Evolutionary conservation across 2,329 filamentous ascomycete species (phyloP).

Genomic region (Chrysosporium keratinophilum): DNA sequence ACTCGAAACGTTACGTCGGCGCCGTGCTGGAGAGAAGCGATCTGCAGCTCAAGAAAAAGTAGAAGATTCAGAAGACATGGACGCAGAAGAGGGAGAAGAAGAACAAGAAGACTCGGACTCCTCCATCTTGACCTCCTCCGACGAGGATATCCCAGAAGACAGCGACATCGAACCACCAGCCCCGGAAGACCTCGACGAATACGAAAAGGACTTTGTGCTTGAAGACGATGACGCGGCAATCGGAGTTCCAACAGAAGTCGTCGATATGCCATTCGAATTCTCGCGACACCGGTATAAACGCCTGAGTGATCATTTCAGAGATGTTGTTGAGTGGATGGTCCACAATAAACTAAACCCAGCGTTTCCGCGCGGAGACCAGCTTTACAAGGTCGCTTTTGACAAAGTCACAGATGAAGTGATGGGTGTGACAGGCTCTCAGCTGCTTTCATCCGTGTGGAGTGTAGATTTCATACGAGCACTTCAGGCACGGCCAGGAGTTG

Average conservation of each 20-base stretch:
- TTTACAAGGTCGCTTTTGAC: constrained; percentile 59
- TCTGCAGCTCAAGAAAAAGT: constrained; percentile 15
- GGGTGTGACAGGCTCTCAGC: constrained; percentile 59
- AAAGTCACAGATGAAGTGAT: constrained; percentile 63
- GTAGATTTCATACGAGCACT: constrained; percentile 55
- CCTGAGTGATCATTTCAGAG: constrained; percentile 60
- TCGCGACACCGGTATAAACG: constrained; percentile 56
- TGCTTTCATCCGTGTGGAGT: constrained; percentile 61
- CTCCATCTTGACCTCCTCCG: background rate
- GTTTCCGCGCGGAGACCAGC: constrained; percentile 51
- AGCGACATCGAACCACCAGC: constrained; percentile 26
- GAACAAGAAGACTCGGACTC: background rate
- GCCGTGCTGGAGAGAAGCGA: constrained; percentile 33
- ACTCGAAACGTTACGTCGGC: constrained; percentile 35
- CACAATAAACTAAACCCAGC: constrained; percentile 66
- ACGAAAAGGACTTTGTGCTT: constrained; percentile 55
- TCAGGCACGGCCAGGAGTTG: constrained; percentile 53
- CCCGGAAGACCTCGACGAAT: constrained; percentile 41
- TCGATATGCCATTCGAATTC: constrained; percentile 58
- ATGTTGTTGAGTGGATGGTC: constrained; percentile 69
- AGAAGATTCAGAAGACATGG: constrained; percentile 19
- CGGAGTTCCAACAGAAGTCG: constrained; percentile 43
- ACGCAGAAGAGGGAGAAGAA: constrained; percentile 13
- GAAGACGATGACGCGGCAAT: constrained; percentile 49
- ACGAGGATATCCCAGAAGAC: constrained; percentile 18